Evolutionary conservation across 805 yeast species (phyloP), one percentile per base, ranked within the genome.

Genomic region (Wickerhamomyces rabaulensis): DNA sequence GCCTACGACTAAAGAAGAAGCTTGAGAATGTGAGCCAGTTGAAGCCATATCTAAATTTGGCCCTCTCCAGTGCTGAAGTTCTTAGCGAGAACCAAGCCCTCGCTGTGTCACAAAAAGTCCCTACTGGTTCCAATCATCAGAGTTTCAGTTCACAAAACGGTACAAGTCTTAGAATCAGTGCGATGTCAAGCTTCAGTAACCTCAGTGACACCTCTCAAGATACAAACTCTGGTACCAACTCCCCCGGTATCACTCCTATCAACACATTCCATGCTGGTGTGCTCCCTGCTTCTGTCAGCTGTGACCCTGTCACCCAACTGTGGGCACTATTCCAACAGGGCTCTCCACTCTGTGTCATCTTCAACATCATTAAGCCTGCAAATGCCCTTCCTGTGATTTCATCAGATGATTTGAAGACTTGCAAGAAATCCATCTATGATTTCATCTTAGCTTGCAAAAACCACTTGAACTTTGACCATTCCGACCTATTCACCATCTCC

Each of bases 261-360:
- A 63, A 73, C 57, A 87, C 89, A 6, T 87, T 80, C 65, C 79
- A 85, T 41, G 86, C 85, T 50, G 95, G 95, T 25, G 82, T 84
- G 15, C 71, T 83, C 39, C 95, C 92, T 4, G 86, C 86, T 6
- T 80, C 77, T 52, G 74, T 78, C 50, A 76, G 78, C 52, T 85
- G 87, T 59, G 99, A 94, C 63, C 97, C 98, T 3, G 97, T 87
- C 2, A 89, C 97, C 2, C 91, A 89, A 52, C 63, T 94, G 39
- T 87, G 96, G 80, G 83, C 88, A 54, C 69, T 94, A 29, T 82
- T 94, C 58, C 95, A 92, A 58, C 89, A 87, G 58, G 99, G 98
- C 10, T 84, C 95, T 2, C 96, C 98, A 4, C 70, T 94, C 38
- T 91, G 98, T 64, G 77, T 88, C 38, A 69, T 92, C 8, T 88